Evolutionary conservation across 805 yeast species (phyloP).

Genomic region (Isabelozyma gotoi): DNA sequence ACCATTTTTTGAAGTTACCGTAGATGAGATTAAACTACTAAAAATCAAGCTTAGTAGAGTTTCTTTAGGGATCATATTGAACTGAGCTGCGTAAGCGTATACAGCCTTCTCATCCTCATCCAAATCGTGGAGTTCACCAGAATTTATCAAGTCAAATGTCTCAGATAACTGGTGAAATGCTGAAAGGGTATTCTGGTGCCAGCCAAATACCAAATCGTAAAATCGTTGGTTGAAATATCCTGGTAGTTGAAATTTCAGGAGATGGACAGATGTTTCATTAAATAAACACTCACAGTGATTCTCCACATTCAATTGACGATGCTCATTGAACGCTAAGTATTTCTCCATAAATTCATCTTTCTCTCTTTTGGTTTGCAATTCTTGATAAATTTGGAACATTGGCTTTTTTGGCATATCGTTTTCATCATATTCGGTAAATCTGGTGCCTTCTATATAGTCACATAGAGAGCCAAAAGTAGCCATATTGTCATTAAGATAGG

Average conservation of each 20-base stretch:
- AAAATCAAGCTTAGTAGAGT: slow-evolving; percentile 15
- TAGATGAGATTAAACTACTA: slow-evolving; percentile 16
- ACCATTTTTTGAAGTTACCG: slow-evolving; percentile 15
- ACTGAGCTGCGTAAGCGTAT: slow-evolving; percentile 8
- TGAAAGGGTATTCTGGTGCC: slow-evolving; percentile 1
- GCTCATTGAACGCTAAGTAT: slow-evolving; percentile 21
- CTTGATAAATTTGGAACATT: slow-evolving; percentile 21
- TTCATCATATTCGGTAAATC: slow-evolving; percentile 11
- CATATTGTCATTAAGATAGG: slow-evolving; percentile 6
- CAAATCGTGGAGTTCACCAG: slow-evolving; percentile 1
- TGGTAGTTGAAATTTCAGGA: slow-evolving; percentile 5
- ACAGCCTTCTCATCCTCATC: slow-evolving; percentile 6
- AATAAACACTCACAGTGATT: slow-evolving; percentile 9
- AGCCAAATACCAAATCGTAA: not conserved
- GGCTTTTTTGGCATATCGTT: slow-evolving; percentile 1
- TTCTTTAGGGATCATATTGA: slow-evolving; percentile 13
- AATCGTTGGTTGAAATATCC: slow-evolving; percentile 2
- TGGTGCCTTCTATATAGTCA: slow-evolving; percentile 16
- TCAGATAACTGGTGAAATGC: not conserved
- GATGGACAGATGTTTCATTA: not conserved
- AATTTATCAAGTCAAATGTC: no score
- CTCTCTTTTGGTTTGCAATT: slow-evolving; percentile 6
- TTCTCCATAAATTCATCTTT: slow-evolving; percentile 20
- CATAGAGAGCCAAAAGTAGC: slow-evolving; percentile 12
- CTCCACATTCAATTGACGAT: slow-evolving; percentile 31